Evolutionary conservation across 2,329 filamentous ascomycete species (phyloP).

Genomic region (Helotiales sp.): DNA sequence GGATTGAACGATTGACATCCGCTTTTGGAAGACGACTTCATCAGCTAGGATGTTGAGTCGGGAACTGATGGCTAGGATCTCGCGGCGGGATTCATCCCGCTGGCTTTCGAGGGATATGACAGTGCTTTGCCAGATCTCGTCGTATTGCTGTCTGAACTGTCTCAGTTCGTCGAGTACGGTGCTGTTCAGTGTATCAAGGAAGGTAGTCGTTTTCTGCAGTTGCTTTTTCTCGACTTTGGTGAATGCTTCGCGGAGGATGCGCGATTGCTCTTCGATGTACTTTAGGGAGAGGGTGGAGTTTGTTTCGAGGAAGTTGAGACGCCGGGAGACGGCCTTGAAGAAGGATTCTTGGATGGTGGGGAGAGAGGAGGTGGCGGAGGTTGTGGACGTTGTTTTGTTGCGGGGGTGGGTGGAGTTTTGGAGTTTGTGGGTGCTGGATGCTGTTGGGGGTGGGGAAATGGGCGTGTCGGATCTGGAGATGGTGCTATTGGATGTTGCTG

Average conservation of each 20-base stretch:
- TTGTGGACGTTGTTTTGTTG: constrained; percentile 45
- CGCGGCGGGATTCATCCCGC: constrained; percentile 79
- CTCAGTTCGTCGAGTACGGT: constrained; percentile 84
- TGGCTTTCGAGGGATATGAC: constrained; percentile 90
- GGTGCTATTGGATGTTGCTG: constrained; percentile 16
- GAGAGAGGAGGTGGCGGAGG: constrained; percentile 56
- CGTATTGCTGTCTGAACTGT: constrained; percentile 82
- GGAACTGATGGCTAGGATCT: constrained; percentile 80
- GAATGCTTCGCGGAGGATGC: constrained; percentile 85
- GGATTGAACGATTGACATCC: constrained; percentile 92
- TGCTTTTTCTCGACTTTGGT: constrained; percentile 87
- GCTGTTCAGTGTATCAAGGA: constrained; percentile 82
- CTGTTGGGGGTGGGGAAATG: constrained; percentile 20
- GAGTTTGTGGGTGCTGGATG: constrained; percentile 25
- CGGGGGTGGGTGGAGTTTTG: constrained; percentile 31
- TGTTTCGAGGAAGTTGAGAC: constrained; percentile 85
- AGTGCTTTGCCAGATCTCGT: constrained; percentile 95
- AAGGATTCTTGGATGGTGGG: constrained; percentile 96
- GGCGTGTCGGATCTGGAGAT: constrained; percentile 19
- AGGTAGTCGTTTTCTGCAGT: constrained; percentile 78
- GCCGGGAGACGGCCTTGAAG: constrained; percentile 95
- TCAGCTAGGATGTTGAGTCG: constrained; percentile 90
- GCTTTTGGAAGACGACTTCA: constrained; percentile 84
- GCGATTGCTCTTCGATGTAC: constrained; percentile 96
- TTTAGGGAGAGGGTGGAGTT: constrained; percentile 92